Percentiles rank a stretch among this genome's conserved stretches.
These are phyloP conservation scores for Piper betle DNA, from an alignment of 164 flowering plant genomes.

Conservation along the genomic window DNA sequence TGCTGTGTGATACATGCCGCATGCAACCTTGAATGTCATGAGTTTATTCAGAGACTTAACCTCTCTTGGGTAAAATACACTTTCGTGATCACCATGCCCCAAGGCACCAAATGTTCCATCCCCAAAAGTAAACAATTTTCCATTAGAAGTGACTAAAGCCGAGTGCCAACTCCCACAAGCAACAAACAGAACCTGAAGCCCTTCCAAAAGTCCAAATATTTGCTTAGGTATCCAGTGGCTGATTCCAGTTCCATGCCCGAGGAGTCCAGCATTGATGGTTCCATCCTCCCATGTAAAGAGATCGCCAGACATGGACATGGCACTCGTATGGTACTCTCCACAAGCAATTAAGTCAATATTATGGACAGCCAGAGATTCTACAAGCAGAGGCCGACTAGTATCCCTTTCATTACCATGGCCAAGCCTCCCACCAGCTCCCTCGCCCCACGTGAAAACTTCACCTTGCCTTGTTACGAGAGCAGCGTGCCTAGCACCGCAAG, in stretches of 20 bases:
- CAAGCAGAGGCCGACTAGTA: constrained; percentile 54
- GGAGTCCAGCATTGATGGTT: constrained; percentile 53
- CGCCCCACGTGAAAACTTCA: constrained; percentile 94
- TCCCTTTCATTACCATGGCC: constrained; percentile 68
- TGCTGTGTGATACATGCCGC: constrained; percentile 86
- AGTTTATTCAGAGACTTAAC: constrained; percentile 44
- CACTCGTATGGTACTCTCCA: constrained; percentile 87
- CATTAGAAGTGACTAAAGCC: constrained; percentile 49
- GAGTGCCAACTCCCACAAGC: constrained; percentile 88
- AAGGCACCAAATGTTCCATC: too few relatives aligned
- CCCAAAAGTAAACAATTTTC: constrained; percentile 9
- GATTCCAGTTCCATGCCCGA: constrained; percentile 57
- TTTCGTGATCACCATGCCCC: constrained; percentile 17
- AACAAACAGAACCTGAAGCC: constrained; percentile 56
- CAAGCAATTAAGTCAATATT: constrained; percentile 58
- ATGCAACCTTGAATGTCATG: constrained; percentile 54
- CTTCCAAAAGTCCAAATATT: constrained; percentile 62
- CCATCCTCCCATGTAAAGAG: constrained; percentile 87
- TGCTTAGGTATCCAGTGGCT: constrained; percentile 84
- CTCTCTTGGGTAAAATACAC: constrained; percentile 51
- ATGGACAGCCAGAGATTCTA: constrained; percentile 49
- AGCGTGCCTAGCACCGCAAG: constrained; percentile 74
- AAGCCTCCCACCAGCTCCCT: constrained; percentile 77
- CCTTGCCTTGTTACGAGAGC: constrained; percentile 87
- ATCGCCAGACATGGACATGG: constrained; percentile 56